Evolutionary conservation across 345 rosid species (phyloP), one percentile per base, ranked within the genome.

Genomic region (Bruguiera sexangula): DNA sequence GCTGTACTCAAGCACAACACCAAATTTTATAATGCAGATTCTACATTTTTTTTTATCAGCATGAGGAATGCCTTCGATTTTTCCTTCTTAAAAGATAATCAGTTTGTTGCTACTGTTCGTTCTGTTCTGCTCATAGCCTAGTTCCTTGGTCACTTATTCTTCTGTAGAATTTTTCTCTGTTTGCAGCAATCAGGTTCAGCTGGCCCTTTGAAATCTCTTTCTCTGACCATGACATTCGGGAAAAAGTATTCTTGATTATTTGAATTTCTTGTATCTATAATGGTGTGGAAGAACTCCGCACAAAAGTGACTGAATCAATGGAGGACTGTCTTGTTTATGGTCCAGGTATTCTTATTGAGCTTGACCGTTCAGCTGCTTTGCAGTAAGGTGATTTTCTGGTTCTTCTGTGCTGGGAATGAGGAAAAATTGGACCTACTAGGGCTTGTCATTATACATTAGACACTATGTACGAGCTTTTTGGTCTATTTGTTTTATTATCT

Each of bases 301-400:
- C 86, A 69, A 77, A 92, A 84, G 99, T 87, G 68, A 92, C 96
- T 0, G 89, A 90, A 75, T 88, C 90, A 63, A 87, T 64, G 85
- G 89, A 10, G 77, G 87, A 87, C 77, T 92, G 99, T 82, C 93
- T 92, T 52, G 96, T 85, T 19, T 95, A 97, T 75, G 96, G 97
- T 76, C 97, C 99, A 8, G 96, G 93, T 26, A 82, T 92, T 75
- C 92, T 87, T 53, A 75, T 95, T 50, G 96, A 95, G 85, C 70
- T 89, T 60, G 96, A 87, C 69, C 71, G 82, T 65, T 73, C 96
- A 46, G 79, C 86, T 72, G 86, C 96, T 61, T 82, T 90, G 74
- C 83, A 83, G 67, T 4, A 87, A 88, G 98, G 97, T 94, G 69
- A 73, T 37, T 67, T 75, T 66, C 53, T 7, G 1, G 53, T 18